Evolutionary conservation across 768 basidiomycete genomes (phyloP), one percentile per base, ranked within the genome.

Genomic region (Rhodotorula graminis): DNA sequence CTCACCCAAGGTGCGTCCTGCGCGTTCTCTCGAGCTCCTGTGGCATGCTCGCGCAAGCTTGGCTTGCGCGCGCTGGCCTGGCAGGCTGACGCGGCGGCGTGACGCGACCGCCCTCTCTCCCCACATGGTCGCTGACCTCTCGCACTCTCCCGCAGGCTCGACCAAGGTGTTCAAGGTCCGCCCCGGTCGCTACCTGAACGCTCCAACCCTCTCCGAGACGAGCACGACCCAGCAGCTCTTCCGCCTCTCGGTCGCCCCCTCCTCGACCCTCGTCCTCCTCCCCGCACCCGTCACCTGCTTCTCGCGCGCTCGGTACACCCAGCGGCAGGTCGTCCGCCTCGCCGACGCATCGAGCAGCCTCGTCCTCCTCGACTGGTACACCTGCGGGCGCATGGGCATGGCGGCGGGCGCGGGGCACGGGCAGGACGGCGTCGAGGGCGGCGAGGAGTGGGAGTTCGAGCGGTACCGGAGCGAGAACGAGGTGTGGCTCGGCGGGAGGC

Each of bases 231-330:
- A 81, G 53, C 91, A 93, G 79, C 83, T 82, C n/a, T 82, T 90
- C 78, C 83, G 85, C 53, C 87, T 88, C 64, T 82, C 78, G 16
- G 81, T 96, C 61, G 81, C 83, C 10, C 77, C 85, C 3, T 78
- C 80, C 1, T 84, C 88, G 52, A 83, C 86, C 4, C 84, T 97
- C 62, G 87, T 93, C 78, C 85, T 96, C 61, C 86, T 98, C 42
- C 94, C 93, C 2, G 90, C 95, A 78, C 92, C 93, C 33, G 91
- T 96, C 61, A 92, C 93, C 31, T 96, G 93, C 81, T 98, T 95
- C 82, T 86, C 86, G 40, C 84, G 85, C 31, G 91, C 95, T 15
- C 86, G 86, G 0, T 98, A 98, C 82, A 85, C 85, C 70, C 94
- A 97, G 80, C 82, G 83, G 6, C 95, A 98, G 83, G 87, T 84